These are phyloP conservation scores for Apiospora kogelbergensis DNA, from an alignment of 2,329 filamentous ascomycete genomes.

Conservation along the genomic window DNA sequence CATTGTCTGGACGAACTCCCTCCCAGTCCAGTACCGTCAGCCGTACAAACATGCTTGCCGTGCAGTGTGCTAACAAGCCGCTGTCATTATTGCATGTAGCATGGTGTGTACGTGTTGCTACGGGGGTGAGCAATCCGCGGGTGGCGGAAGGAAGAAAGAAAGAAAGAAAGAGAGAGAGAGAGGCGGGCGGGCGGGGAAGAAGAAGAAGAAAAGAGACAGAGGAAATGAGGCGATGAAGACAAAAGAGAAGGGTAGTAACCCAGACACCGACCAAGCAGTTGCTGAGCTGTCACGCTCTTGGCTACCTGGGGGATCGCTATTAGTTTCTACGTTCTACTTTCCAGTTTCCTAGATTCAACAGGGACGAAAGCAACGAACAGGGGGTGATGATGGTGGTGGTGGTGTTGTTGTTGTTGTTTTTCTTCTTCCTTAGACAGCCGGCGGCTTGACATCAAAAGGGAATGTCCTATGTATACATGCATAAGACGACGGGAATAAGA, in stretches of 20 bases:
- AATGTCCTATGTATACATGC: background rate
- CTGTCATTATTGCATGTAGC: background rate
- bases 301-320: too few relatives aligned
- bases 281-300: background rate
- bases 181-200: too few relatives aligned
- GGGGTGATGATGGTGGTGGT: too few relatives aligned
- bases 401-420: too few relatives aligned
- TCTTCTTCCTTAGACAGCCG: too few relatives aligned
- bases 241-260: background rate
- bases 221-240: too few relatives aligned
- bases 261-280: background rate
- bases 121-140: background rate
- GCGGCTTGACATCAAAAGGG: too few relatives aligned
- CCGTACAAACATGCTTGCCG: background rate
- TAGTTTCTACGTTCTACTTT: too few relatives aligned
- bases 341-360: too few relatives aligned
- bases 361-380: too few relatives aligned
- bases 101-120: background rate
- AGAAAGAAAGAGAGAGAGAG: background rate
- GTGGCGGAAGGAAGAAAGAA: background rate
- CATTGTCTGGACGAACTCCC: background rate
- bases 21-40: background rate
- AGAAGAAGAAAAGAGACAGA: background rate
- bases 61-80: background rate
- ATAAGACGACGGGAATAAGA: background rate